phyloP scores from a whole-genome alignment of 140 eudicot genomes.

The Ambrosia hybrid region DNA sequence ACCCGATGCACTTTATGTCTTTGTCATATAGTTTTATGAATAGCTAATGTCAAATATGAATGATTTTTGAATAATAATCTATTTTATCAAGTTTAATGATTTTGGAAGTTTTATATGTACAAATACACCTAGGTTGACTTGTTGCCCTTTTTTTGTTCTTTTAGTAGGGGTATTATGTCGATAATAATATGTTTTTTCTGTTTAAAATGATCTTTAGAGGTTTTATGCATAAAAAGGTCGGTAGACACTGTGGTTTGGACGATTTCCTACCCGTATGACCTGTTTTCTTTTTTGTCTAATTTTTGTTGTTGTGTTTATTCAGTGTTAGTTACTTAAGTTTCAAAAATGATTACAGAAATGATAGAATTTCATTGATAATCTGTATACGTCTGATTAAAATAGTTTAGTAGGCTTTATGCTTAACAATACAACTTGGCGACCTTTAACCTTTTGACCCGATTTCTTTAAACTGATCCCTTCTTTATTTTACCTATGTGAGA shows the following conservation, averaged over 20 bases:
- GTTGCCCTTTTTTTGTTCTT: background rate
- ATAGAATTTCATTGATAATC: background rate
- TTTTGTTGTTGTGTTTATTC: background rate
- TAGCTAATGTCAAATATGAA: background rate
- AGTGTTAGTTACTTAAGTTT: background rate
- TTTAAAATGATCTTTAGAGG: background rate
- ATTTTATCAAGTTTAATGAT: background rate
- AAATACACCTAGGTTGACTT: background rate
- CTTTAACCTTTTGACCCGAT: background rate
- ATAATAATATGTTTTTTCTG: background rate
- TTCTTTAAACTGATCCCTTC: background rate
- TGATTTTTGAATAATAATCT: background rate
- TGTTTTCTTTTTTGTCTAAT: background rate
- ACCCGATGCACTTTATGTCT: no score
- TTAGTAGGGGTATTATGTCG: background rate
- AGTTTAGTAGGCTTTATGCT: no score
- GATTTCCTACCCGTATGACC: background rate
- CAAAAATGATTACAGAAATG: background rate
- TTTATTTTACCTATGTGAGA: background rate
- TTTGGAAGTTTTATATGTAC: background rate
- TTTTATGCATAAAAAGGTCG: background rate
- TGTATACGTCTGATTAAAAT: no score
- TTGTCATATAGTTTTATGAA: no score
- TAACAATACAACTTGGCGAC: background rate
- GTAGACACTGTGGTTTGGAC: background rate